Conservation (phyloP, 2,329 filamentous ascomycete species). For the Cercospora citrullina region DNA sequence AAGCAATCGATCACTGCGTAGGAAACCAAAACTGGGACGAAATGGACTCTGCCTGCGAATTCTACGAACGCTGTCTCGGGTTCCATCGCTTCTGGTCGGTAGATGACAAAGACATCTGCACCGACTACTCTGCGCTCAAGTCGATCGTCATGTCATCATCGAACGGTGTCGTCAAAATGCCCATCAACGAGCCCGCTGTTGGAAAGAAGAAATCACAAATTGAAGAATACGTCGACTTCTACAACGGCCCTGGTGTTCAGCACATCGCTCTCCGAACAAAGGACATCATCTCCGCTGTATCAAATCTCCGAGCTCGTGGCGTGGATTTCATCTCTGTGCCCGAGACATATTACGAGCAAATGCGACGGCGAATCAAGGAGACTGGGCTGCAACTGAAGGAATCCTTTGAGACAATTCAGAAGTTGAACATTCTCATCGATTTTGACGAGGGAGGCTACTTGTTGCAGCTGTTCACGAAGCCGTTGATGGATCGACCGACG, state of each 20-base stretch:
- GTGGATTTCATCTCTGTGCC: slow-evolving; percentile 93
- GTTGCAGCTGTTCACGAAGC: slow-evolving; percentile 63
- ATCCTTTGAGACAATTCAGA: slow-evolving; percentile 74
- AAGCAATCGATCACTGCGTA: slow-evolving; percentile 91
- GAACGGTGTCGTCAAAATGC: slow-evolving; percentile 86
- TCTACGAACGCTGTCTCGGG: slow-evolving; percentile 83
- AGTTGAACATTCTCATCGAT: slow-evolving; percentile 85
- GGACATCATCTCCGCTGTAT: slow-evolving; percentile 76
- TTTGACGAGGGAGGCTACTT: slow-evolving; percentile 92
- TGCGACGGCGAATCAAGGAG: slow-evolving; percentile 70
- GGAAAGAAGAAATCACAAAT: slow-evolving; percentile 94
- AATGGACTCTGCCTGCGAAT: slow-evolving; percentile 67
- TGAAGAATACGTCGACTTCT: slow-evolving; percentile 84
- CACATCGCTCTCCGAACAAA: slow-evolving; percentile 84
- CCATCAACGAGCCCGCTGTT: slow-evolving; percentile 90
- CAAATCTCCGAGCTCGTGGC: slow-evolving; percentile 77
- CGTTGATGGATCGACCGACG: slow-evolving; percentile 89
- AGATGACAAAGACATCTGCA: slow-evolving; percentile 89
- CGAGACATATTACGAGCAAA: slow-evolving; percentile 77
- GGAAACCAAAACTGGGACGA: slow-evolving; percentile 95
- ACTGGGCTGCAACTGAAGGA: slow-evolving; percentile 65
- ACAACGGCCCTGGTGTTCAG: slow-evolving; percentile 85
- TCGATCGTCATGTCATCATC: slow-evolving; percentile 84
- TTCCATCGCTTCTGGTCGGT: slow-evolving; percentile 99
- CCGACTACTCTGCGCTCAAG: slow-evolving; percentile 84